phyloP scores from a whole-genome alignment of 441 rosid species.

The Melastoma candidum region DNA sequence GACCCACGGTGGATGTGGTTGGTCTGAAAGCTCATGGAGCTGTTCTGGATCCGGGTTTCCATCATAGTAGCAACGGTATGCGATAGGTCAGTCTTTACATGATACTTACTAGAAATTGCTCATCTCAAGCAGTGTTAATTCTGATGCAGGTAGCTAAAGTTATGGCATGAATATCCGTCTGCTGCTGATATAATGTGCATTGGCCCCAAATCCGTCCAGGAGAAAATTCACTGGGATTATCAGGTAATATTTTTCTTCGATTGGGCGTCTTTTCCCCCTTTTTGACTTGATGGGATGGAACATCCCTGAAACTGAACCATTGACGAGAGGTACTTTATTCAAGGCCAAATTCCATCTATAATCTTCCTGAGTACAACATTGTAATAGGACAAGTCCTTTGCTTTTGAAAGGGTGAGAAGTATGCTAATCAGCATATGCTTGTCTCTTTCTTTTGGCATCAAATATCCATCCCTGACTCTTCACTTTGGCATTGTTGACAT shows the following conservation, averaged over 20 bases:
- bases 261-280: background rate
- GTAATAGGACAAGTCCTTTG: too few relatives aligned
- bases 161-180: slow-evolving; percentile 45
- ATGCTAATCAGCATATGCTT: too few relatives aligned
- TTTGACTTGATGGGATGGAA: background rate
- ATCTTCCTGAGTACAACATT: too few relatives aligned
- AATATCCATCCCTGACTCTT: too few relatives aligned
- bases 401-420: too few relatives aligned
- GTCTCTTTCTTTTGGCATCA: too few relatives aligned
- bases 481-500: too few relatives aligned
- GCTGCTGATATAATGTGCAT: slow-evolving; percentile 80
- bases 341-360: too few relatives aligned
- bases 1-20: slow-evolving; percentile 63
- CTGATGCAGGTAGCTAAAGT: slow-evolving; percentile 72
- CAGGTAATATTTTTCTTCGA: slow-evolving; percentile 29
- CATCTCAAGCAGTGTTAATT: background rate
- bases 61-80: slow-evolving; percentile 72
- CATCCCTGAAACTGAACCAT: too few relatives aligned
- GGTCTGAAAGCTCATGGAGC: slow-evolving; percentile 79
- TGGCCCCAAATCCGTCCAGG: slow-evolving; percentile 65
- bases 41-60: slow-evolving; percentile 71
- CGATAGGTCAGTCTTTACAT: background rate
- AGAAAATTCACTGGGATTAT: slow-evolving; percentile 72
- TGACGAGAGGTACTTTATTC: too few relatives aligned
- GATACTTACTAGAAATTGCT: background rate